Evolutionary conservation across 805 yeast genomes (phyloP), one percentile per base, ranked within the genome.

Genomic region (Saccharomycopsis malanga): DNA sequence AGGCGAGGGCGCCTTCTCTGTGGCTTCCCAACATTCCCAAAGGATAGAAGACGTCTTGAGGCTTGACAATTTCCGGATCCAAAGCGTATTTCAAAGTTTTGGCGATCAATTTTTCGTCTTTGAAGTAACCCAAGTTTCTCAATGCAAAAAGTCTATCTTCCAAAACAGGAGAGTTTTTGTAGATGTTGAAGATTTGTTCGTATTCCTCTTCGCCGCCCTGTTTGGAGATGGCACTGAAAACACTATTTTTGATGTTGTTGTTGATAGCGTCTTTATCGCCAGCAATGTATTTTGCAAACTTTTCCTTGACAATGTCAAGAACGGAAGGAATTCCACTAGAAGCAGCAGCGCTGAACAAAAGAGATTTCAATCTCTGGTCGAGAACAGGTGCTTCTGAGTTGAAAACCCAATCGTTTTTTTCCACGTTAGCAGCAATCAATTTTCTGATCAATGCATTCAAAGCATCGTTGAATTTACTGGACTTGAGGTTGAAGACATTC

Each of bases 11-110:
- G 68, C 96, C 95, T 37, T 68, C 70, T 45, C 67, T 71, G 57
- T 79, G 79, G 14, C 74, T 59, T 57, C 83, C 70, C 69, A 87
- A 68, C 37, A 93, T 89, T 52, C 69, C 76, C 77, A 91, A 71
- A 54, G 95, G 94, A 55, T 79, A 73, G 66, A 79, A 79, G 46
- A 83, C 73, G 62, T 86, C 95, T 69, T 86, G 94, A 34, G 66
- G 64, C 56, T 78, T 76, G 51, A 83, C 69, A 36, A 71, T 68
- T 39, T 79, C 65, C 27, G 82, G 81, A 53, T 80, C 77, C 53
- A 81, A 72, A 53, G 81, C 61, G 58, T 71, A 70, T 2, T 65
- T 71, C 24, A 81, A 66, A 4, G 85, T 76, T 69, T 76, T 77
- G 57, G 75, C 66, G 48, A 78, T 68, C 44, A 81, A 64, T 44